Percentiles rank a stretch among this genome's conserved stretches.
Conservation (phyloP, 495 filamentous ascomycete species). For the Pseudomonodictys pantanalensis region DNA sequence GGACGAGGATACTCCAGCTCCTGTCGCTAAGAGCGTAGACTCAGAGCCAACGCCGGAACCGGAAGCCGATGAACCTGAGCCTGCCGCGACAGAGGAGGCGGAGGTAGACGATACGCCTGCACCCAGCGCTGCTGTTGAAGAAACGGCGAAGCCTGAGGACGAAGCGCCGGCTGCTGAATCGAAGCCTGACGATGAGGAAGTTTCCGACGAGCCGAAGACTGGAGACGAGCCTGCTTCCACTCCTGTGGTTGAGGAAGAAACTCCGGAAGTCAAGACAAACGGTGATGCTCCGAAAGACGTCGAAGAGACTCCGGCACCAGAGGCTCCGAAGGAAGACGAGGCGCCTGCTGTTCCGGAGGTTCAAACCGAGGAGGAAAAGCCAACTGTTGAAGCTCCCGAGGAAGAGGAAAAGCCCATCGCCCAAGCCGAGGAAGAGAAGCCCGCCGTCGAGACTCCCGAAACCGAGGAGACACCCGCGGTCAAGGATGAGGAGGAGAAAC, state of each 20-base stretch:
- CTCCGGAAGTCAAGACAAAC: not conserved
- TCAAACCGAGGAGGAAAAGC: not conserved
- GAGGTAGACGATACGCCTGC: too few relatives aligned
- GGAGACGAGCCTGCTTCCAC: too few relatives aligned
- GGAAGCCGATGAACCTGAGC: too few relatives aligned
- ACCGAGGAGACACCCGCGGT: not conserved
- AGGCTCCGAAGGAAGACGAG: not conserved
- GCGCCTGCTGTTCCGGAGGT: not conserved
- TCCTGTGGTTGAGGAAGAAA: too few relatives aligned
- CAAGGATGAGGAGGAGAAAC: not conserved
- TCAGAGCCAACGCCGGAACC: too few relatives aligned
- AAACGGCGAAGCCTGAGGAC: too few relatives aligned
- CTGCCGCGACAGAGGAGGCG: too few relatives aligned
- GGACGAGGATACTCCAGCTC: conserved; percentile 36
- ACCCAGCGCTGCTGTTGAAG: too few relatives aligned
- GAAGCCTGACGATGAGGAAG: too few relatives aligned
- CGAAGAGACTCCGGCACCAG: not conserved
- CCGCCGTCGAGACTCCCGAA: not conserved
- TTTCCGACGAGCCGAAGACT: too few relatives aligned
- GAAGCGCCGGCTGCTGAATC: too few relatives aligned
- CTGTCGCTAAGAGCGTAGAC: too few relatives aligned
- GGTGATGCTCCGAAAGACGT: not conserved
- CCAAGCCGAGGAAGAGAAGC: not conserved
- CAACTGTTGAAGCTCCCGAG: not conserved
- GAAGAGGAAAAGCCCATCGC: not conserved